Evolutionary conservation across 805 yeast species (phyloP), one percentile per base, ranked within the genome.

Genomic region (Hanseniaspora thailandica): DNA sequence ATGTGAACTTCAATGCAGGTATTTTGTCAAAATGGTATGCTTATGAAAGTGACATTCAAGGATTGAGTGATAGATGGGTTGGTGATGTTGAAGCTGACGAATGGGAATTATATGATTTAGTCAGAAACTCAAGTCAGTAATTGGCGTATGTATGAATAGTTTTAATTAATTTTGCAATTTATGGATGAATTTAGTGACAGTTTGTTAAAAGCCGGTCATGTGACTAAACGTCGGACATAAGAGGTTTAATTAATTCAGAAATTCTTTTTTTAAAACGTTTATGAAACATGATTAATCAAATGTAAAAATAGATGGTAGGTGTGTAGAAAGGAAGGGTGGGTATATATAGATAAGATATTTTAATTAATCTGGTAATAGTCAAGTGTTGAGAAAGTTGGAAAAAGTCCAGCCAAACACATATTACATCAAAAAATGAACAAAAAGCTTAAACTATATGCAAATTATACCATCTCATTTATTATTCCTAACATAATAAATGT

Each of bases 61-160:
- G 30, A 10, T 7, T 40, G 15, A 41, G 19, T 4, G 41, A 41
- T 3, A 36, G 36, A 7, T 49, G 53, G 53, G 26, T 49, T 12
- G 40, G 25, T 22, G 53, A 49, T 33, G 36, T 31, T 39, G 35
- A 43, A 5, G 25, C 30, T 17, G 39, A 49, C 22, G 47, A 49
- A 19, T 49, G 53, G 53, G 53, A 49, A 28, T 41, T 49, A 5
- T 49, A 49, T 17, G 41, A 49, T 41, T 23, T 49, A 12, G 53
- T 49, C 5, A 22, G 26, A 13, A 39, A 28, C 9, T 28, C 46
- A 6, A 17, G 10, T 30, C n/a, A 41, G 22, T n/a, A n/a, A 4
- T 1, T 13, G 5, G 17, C 15, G 20, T 33, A 13, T 33, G 12
- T 33, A 6, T 33, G 4, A 8, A 6, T 26, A 26, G 5, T 26